Conservation (phyloP, 1,139 yeast species). For the Suhomyces guaymorum region DNA sequence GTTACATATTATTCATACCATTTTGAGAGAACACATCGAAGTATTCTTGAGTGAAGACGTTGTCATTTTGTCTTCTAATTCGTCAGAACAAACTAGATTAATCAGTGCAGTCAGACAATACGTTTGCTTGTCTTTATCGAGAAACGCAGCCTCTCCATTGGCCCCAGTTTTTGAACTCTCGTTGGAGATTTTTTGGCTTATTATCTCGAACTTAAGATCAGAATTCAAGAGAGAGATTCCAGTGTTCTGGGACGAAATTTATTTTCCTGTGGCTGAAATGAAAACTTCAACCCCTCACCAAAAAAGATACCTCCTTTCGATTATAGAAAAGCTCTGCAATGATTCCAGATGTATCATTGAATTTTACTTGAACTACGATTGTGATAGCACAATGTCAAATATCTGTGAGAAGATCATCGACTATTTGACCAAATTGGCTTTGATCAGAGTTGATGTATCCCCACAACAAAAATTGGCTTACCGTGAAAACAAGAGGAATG, state of each 20-base stretch:
- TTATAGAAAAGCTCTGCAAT: constrained; percentile 76
- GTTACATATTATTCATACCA: constrained; percentile 82
- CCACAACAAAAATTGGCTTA: constrained; percentile 67
- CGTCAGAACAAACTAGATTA: constrained; percentile 63
- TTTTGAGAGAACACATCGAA: constrained; percentile 81
- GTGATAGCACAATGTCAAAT: constrained; percentile 82
- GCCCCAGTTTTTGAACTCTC: constrained; percentile 93
- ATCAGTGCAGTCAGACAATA: constrained; percentile 84
- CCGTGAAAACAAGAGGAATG: constrained; percentile 58
- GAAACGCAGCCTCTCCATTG: constrained; percentile 90
- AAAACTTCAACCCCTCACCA: constrained; percentile 90
- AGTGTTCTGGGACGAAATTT: constrained; percentile 88
- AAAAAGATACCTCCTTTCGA: constrained; percentile 78
- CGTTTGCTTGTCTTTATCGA: constrained; percentile 75
- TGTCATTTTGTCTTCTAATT: constrained; percentile 56
- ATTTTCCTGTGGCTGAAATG: constrained; percentile 92
- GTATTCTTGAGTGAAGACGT: constrained; percentile 71
- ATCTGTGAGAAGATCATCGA: constrained; percentile 82
- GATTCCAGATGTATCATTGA: constrained; percentile 93
- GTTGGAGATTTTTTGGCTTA: constrained; percentile 89
- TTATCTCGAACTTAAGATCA: constrained; percentile 77
- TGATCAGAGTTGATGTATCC: constrained; percentile 71
- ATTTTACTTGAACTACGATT: constrained; percentile 91
- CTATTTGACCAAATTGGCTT: constrained; percentile 70
- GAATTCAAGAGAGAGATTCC: constrained; percentile 93